Base-by-base conservation (phyloP, 1,284 basidiomycete species). In the Leccinum fallax region DNA sequence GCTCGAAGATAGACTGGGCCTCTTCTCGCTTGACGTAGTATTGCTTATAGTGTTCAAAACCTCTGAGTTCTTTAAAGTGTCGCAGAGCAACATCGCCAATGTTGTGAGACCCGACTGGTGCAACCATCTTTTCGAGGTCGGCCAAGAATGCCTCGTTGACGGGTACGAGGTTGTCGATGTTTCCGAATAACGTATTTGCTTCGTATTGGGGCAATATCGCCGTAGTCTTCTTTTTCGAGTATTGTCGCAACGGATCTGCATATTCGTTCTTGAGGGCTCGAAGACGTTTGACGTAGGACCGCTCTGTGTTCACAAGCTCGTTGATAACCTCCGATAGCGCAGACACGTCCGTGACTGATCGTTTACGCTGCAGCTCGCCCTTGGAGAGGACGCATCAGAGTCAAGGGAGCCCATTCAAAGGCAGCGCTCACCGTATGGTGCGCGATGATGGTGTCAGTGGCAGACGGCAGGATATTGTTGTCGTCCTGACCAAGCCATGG, bases 1-100 rank as follows among this genome's bases (percentile, higher is more conserved):
- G 86, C 73, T 94, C 90, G 71, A 97, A 94, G 55, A 96, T 94
- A 55, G 83, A 79, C 74, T 97, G 95, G 0, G 95, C 95, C 71
- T 97, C 94, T 78, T 97, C 96, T 62, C 95, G 88, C 73, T 96
- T 95, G 68, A 87, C 85, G 67, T 97, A 94, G 77, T 96, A 98
- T 64, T 92, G 88, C 67, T 87, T 90, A 76, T 98, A 98, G 67
- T 92, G 90, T 67, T 96, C 94, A 69, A 98, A 95, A 0, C 93
- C 93, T 61, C 83, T 81, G 48, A 89, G 76, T 11, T 89, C 87
- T 70, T 89, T 92, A 77, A 96, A 91, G 77, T 97, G 95, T 65
- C 85, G 85, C 63, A 96, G 76, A 49, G 90, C 88, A 40, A 97
- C 88, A 71, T 97, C 94, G 5, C 95, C 96, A 3, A 97, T 81